These are phyloP conservation scores for Epichloe coenophiala DNA, from an alignment of 2,329 filamentous ascomycete species.

Conservation along the genomic window DNA sequence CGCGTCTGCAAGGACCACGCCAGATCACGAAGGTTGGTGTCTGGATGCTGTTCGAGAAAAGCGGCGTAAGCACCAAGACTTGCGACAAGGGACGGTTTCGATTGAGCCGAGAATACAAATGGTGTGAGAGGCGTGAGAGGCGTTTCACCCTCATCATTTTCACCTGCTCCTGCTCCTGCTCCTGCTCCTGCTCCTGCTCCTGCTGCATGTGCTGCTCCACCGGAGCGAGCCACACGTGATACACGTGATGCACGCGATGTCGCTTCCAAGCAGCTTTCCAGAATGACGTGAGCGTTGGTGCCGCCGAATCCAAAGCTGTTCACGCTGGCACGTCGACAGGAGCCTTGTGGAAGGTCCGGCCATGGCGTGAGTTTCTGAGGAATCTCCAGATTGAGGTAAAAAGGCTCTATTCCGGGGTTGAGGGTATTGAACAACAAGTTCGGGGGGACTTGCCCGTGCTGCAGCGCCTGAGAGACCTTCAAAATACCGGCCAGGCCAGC, in stretches of 20 bases:
- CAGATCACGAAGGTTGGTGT: background rate
- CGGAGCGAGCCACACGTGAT: too few relatives aligned
- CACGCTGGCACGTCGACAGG: constrained; percentile 25
- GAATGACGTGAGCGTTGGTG: constrained; percentile 31
- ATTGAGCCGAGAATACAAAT: constrained; percentile 15
- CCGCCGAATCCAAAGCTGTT: constrained; percentile 39
- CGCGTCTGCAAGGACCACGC: constrained; percentile 2
- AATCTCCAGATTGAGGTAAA: constrained; percentile 11
- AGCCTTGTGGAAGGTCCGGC: constrained; percentile 6
- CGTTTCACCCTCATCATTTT: too few relatives aligned
- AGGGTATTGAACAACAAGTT: constrained; percentile 18
- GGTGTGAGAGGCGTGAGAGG: background rate
- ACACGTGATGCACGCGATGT: too few relatives aligned
- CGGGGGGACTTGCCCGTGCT: constrained; percentile 14
- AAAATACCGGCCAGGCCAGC: constrained; percentile 14
- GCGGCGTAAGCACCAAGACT: constrained; percentile 6
- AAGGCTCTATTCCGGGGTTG: constrained; percentile 15
- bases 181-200: too few relatives aligned
- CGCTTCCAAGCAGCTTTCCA: constrained; percentile 10
- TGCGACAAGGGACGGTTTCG: constrained; percentile 17
- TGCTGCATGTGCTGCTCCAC: too few relatives aligned
- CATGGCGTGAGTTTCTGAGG: constrained; percentile 10
- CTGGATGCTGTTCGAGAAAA: background rate
- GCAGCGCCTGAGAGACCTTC: constrained; percentile 10
- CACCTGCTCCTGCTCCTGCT: too few relatives aligned